phyloP scores from a whole-genome alignment of 2,329 filamentous ascomycete genomes.

The Cercospora berteroae region DNA sequence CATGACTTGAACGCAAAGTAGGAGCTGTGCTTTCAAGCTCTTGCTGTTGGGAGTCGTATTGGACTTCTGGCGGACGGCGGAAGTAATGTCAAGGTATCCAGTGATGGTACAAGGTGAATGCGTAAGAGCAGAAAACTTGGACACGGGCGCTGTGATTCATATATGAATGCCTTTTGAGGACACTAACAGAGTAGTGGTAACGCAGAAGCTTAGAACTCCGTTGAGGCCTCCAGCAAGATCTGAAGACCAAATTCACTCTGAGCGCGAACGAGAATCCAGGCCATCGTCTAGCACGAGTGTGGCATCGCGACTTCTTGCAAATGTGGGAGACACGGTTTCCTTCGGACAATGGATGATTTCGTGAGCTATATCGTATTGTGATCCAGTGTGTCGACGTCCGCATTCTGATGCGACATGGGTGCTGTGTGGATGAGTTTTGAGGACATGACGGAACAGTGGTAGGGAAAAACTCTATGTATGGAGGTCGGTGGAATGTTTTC shows the following conservation, averaged over 20 bases:
- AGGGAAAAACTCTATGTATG: too few species aligned
- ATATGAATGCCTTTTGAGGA: not conserved
- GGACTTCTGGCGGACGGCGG: not conserved
- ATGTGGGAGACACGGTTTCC: not conserved
- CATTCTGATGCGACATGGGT: too few species aligned
- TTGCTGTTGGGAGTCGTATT: not conserved
- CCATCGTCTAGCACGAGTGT: not conserved
- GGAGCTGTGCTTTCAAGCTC: too few species aligned
- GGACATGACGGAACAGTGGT: too few species aligned
- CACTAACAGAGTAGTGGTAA: not conserved
- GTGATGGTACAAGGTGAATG: not conserved
- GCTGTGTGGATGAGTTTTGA: too few species aligned
- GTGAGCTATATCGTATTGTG: not conserved
- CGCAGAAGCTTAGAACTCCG: not conserved
- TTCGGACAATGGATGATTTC: not conserved
- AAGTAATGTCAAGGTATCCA: not conserved
- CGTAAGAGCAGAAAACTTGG: not conserved
- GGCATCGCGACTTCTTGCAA: not conserved
- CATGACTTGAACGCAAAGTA: not conserved
- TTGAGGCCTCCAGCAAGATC: too few species aligned
- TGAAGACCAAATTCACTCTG: too few species aligned
- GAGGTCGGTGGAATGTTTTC: too few species aligned
- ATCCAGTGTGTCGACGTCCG: not conserved
- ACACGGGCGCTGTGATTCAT: not conserved
- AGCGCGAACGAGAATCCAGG: too few species aligned